Percentiles rank a stretch among this genome's conserved stretches.
phyloP scores from a whole-genome alignment of 2,329 filamentous ascomycete genomes.

The Microcera coccophila region DNA sequence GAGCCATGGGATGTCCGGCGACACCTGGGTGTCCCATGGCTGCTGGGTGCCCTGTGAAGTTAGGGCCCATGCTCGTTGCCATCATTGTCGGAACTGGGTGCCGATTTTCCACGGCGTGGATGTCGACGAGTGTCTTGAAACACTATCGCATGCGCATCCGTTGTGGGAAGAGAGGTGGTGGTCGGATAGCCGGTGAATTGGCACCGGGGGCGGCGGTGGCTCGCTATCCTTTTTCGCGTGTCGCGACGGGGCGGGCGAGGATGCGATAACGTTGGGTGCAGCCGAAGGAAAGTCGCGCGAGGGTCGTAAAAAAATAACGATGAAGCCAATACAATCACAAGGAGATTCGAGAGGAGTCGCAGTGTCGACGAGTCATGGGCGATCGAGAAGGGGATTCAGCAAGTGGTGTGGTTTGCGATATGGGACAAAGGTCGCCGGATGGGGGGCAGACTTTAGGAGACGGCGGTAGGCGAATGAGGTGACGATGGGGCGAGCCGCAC shows the following conservation, averaged over 20 bases:
- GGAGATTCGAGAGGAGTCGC: slow-evolving; percentile 7
- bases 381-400: slow-evolving; percentile 13
- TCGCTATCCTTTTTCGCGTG: slow-evolving; percentile 25
- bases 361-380: slow-evolving; percentile 27
- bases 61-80: slow-evolving; percentile 59
- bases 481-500: slow-evolving; percentile 28
- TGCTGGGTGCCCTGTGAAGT: slow-evolving; percentile 64
- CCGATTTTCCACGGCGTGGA: slow-evolving; percentile 59
- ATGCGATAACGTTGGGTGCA: slow-evolving; percentile 21
- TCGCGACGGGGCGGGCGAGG: slow-evolving; percentile 24
- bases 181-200: not conserved
- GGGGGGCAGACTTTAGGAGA: slow-evolving; percentile 6
- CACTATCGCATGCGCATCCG: slow-evolving; percentile 48
- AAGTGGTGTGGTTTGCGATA: slow-evolving; percentile 26
- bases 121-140: slow-evolving; percentile 47
- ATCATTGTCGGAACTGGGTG: slow-evolving; percentile 54
- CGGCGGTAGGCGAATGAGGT: slow-evolving; percentile 21
- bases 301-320: not conserved
- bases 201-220: slow-evolving; percentile 1
- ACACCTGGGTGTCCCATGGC: slow-evolving; percentile 70
- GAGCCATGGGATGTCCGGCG: slow-evolving; percentile 60
- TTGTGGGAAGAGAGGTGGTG: slow-evolving; percentile 3
- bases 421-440: slow-evolving; percentile 22
- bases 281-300: slow-evolving; percentile 9
- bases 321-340: not conserved